phyloP scores from a whole-genome alignment of 2,329 filamentous ascomycete species.

The Talaromyces albobiverticillius region DNA sequence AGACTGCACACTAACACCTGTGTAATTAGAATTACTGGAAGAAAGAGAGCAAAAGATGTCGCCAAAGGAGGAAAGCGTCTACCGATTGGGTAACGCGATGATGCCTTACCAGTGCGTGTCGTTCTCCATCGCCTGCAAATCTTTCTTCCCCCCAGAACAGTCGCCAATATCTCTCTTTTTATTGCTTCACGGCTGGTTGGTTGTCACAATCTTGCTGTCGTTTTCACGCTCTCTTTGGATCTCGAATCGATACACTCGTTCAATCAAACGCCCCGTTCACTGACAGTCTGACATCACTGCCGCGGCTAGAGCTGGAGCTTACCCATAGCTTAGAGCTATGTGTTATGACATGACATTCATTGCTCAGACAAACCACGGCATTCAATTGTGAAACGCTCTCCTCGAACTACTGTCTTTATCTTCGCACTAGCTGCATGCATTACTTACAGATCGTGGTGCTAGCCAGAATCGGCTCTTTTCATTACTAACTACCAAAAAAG shows the following conservation, averaged over 20 bases:
- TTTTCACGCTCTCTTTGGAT: no score
- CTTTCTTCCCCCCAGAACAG: neutral
- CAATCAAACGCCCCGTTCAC: no score
- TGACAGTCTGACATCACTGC: no score
- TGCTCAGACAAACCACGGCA: no score
- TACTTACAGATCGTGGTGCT: neutral
- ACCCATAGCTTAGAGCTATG: no score
- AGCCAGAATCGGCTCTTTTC: neutral
- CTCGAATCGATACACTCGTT: no score
- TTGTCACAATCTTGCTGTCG: no score
- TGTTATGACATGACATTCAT: no score
- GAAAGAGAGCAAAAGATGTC: neutral
- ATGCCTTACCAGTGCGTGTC: conserved; percentile 8
- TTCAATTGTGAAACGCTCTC: neutral
- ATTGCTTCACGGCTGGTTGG: neutral
- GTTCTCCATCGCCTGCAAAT: conserved; percentile 4
- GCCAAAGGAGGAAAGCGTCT: neutral
- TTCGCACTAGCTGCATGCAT: neutral
- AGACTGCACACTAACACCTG: neutral
- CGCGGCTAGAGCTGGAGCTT: no score
- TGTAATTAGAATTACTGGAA: neutral
- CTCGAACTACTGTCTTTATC: neutral
- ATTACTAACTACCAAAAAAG: neutral
- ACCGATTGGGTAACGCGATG: conserved; percentile 6
- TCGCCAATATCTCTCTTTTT: neutral